These are phyloP conservation scores for Blastobotrys chiropterorum DNA, from an alignment of 805 yeast genomes.

Conservation along the genomic window DNA sequence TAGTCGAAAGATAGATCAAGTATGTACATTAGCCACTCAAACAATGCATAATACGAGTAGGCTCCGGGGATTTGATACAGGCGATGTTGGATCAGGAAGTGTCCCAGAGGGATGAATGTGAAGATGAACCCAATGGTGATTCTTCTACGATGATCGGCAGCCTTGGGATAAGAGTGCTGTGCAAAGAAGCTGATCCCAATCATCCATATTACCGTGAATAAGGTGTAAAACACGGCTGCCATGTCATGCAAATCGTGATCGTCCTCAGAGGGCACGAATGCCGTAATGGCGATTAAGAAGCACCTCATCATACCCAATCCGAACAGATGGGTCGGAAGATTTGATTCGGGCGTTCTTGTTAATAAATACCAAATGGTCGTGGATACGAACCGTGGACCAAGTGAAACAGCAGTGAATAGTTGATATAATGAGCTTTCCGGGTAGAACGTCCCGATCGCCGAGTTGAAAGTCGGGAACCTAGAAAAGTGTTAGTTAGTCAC, in stretches of 20 bases:
- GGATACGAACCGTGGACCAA: conserved; percentile 72
- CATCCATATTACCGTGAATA: conserved; percentile 17
- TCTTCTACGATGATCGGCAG: conserved; percentile 35
- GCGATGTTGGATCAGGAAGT: conserved; percentile 74
- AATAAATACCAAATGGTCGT: conserved; percentile 31
- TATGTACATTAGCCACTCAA: conserved; percentile 73
- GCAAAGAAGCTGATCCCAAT: not conserved
- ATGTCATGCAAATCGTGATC: conserved; percentile 16
- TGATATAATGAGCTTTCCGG: conserved; percentile 73
- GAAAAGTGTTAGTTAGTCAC: not conserved
- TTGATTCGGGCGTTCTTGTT: conserved; percentile 1
- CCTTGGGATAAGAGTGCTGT: conserved; percentile 33
- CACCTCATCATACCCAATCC: conserved; percentile 60
- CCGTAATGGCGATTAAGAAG: conserved; percentile 81
- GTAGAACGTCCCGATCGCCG: not conserved
- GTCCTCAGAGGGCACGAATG: conserved; percentile 62
- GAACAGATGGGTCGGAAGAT: conserved; percentile 7
- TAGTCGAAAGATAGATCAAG: conserved; percentile 71
- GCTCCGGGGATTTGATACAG: conserved; percentile 72
- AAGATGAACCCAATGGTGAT: conserved; percentile 53
- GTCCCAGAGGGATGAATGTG: conserved; percentile 61
- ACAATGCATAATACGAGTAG: conserved; percentile 72
- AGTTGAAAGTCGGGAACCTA: conserved; percentile 2
- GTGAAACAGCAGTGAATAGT: conserved; percentile 68
- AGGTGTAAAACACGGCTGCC: conserved; percentile 12